phyloP scores from a whole-genome alignment of 495 filamentous ascomycete species.

The Saxispiralis lemnorum region DNA sequence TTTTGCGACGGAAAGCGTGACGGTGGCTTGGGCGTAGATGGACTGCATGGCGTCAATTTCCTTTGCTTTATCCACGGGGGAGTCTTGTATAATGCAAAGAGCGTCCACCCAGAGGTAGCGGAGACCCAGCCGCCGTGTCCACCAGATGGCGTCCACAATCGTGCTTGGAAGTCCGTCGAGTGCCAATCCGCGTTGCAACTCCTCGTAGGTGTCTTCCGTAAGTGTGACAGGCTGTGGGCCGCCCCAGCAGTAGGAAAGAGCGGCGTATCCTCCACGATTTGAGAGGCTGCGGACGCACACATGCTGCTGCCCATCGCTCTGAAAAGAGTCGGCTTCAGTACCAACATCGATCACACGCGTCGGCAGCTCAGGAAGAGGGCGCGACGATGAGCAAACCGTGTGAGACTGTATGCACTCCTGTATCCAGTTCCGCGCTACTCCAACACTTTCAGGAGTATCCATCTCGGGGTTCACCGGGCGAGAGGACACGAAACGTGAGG shows the following conservation, averaged over 20 bases:
- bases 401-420: background rate
- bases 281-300: background rate
- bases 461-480: too few relatives aligned
- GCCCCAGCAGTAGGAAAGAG: constrained; percentile 15
- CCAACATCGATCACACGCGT: background rate
- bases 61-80: background rate
- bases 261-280: constrained; percentile 1
- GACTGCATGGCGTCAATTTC: background rate
- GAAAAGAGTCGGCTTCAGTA: background rate
- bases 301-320: background rate
- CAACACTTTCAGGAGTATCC: background rate
- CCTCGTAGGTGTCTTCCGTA: background rate
- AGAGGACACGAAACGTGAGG: too few relatives aligned
- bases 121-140: constrained; percentile 4
- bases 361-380: background rate
- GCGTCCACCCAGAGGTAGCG: constrained; percentile 15
- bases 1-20: background rate
- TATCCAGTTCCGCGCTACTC: background rate
- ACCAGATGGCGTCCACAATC: constrained; percentile 9
- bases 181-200: background rate
- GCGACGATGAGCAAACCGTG: background rate
- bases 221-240: background rate
- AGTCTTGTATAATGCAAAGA: constrained; percentile 11
- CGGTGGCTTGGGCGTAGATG: background rate
- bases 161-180: constrained; percentile 2